These are phyloP conservation scores for Eimeria sp. DNA, from an alignment of 169 alveolate genomes.

Conservation along the genomic window DNA sequence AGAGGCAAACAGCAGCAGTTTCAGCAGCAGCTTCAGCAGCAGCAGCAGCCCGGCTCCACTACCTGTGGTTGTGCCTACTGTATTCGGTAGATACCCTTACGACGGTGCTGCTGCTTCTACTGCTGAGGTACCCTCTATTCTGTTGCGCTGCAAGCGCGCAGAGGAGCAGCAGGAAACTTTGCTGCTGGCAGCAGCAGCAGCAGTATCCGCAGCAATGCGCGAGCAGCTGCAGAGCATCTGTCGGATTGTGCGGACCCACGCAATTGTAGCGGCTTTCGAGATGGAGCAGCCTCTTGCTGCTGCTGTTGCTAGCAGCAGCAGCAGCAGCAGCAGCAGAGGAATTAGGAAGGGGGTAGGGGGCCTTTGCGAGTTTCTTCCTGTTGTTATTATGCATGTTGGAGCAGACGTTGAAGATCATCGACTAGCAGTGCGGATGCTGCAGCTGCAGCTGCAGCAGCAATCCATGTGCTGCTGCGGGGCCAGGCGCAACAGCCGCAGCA, in stretches of 20 bases:
- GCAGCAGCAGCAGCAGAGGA: slow-evolving; percentile 58
- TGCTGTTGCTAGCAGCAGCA: slow-evolving; percentile 19
- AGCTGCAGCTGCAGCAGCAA: slow-evolving; percentile 67
- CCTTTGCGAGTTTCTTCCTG: slow-evolving; percentile 74
- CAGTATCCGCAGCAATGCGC: slow-evolving; percentile 69
- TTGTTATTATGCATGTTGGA: slow-evolving; percentile 71
- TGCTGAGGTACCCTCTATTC: slow-evolving; percentile 72
- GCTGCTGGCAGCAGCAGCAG: slow-evolving; percentile 80
- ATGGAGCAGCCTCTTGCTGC: slow-evolving; percentile 18
- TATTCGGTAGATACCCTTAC: slow-evolving; percentile 47
- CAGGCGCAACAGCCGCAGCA: slow-evolving; percentile 75
- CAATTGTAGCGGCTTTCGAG: slow-evolving; percentile 35
- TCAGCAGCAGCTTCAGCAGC: slow-evolving; percentile 54
- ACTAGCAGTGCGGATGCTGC: slow-evolving; percentile 78
- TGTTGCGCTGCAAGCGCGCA: slow-evolving; percentile 76
- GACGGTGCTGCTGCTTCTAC: slow-evolving; percentile 44
- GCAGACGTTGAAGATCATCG: slow-evolving; percentile 80
- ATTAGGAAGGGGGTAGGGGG: neutral
- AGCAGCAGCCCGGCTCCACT: slow-evolving; percentile 7
- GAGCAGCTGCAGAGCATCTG: slow-evolving; percentile 63
- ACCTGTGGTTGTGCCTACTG: slow-evolving; percentile 52
- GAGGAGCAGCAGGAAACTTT: slow-evolving; percentile 71
- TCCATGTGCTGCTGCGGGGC: slow-evolving; percentile 72
- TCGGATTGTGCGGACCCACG: slow-evolving; percentile 52
- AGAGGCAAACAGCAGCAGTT: neutral